Evolutionary conservation across 352 stramenopile genomes (phyloP).

Genomic region (Blastocystis sp.): DNA sequence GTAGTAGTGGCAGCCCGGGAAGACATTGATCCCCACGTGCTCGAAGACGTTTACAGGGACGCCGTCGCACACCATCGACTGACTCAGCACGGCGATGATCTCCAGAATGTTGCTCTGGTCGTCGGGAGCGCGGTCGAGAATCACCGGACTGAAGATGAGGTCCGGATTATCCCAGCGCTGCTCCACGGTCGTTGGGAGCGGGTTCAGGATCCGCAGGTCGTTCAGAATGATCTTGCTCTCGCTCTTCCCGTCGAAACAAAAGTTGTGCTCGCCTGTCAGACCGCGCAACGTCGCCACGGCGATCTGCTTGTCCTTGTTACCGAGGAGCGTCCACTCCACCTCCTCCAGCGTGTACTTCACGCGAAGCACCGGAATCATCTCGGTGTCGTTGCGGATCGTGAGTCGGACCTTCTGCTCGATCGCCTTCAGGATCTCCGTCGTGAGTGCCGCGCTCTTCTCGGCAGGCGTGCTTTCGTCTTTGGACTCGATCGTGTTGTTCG

Average conservation of each 20-base stretch:
- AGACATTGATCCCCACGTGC: constrained; percentile 55
- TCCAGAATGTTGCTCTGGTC: constrained; percentile 48
- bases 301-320: constrained; percentile 10
- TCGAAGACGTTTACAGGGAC: constrained; percentile 32
- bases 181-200: neutral
- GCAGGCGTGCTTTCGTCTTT: neutral
- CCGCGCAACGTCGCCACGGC: constrained; percentile 33
- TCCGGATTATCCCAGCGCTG: neutral
- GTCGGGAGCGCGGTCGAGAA: constrained; percentile 25
- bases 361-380: constrained; percentile 17
- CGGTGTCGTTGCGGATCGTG: neutral
- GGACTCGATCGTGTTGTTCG: neutral
- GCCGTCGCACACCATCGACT: constrained; percentile 10
- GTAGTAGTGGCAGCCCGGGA: constrained; percentile 51
- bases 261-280: constrained; percentile 41
- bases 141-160: constrained; percentile 12
- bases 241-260: constrained; percentile 51
- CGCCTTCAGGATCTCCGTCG: neutral
- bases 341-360: constrained; percentile 49
- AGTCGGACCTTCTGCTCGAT: constrained; percentile 16
- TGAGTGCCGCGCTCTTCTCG: neutral
- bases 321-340: constrained; percentile 45
- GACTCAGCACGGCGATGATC: constrained; percentile 17
- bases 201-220: constrained; percentile 30
- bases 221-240: constrained; percentile 55